Percentiles rank a stretch among this genome's conserved stretches.
Evolutionary conservation across 2,329 filamentous ascomycete species (phyloP).

Genomic region (Exophiala xenobiotica): DNA sequence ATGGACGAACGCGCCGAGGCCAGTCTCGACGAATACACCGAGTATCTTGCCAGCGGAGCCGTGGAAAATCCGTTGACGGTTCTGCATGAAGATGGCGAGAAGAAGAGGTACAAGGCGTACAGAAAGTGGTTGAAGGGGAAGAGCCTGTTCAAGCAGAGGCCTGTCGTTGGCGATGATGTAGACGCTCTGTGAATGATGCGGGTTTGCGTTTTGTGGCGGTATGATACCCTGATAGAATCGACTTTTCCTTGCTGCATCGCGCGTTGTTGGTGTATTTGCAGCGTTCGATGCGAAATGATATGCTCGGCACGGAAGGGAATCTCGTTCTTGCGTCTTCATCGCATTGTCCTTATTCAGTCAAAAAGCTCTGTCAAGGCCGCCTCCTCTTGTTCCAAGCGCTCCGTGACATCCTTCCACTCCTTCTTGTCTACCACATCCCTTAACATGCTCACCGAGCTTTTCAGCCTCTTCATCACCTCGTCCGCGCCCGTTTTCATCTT

Average conservation of each 20-base stretch:
- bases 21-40: conserved; percentile 70
- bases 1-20: conserved; percentile 58
- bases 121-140: conserved; percentile 92
- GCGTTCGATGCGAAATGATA: no score
- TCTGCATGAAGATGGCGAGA: conserved; percentile 77
- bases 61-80: conserved; percentile 84
- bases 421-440: conserved; percentile 26
- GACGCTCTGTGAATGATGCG: conserved; percentile 1
- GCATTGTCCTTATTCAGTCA: no score
- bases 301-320: no score
- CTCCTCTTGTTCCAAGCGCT: conserved; percentile 35
- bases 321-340: no score
- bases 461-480: conserved; percentile 33
- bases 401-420: conserved; percentile 24
- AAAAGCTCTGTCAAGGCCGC: conserved; percentile 38
- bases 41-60: conserved; percentile 65
- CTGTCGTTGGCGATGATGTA: conserved; percentile 27
- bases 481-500: conserved; percentile 16
- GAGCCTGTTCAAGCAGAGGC: conserved; percentile 89
- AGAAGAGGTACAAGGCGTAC: conserved; percentile 97
- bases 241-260: conserved; percentile 21
- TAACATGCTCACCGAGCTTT: conserved; percentile 33
- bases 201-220: no score
- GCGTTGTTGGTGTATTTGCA: conserved; percentile 34
- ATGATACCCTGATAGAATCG: conserved; percentile 25